Percentiles rank a stretch among this genome's conserved stretches.
Conservation (phyloP, 2,329 filamentous ascomycete genomes). For the Alternaria rosae region DNA sequence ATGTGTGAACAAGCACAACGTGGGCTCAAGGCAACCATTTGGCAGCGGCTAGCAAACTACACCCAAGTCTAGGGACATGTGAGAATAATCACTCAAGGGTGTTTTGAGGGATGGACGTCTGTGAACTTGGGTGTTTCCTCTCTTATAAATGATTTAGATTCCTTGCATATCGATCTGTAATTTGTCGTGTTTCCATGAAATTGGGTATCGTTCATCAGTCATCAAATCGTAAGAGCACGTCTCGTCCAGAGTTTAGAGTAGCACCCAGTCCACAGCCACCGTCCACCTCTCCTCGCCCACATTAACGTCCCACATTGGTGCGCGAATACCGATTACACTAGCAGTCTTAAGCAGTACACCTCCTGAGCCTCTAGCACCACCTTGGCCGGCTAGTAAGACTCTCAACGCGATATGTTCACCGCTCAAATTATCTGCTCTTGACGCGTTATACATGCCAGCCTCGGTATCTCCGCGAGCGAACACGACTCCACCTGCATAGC, state of each 20-base stretch:
- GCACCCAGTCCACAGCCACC: conserved; percentile 54
- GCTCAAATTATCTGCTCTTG: neutral
- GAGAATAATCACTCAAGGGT: neutral
- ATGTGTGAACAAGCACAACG: neutral
- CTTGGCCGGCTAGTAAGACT: conserved; percentile 41
- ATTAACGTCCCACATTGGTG: conserved; percentile 53
- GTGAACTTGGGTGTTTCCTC: no score
- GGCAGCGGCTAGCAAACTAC: neutral
- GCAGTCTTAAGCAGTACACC: conserved; percentile 35
- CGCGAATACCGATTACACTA: conserved; percentile 45
- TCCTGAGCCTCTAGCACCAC: conserved; percentile 25
- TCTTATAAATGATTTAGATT: no score
- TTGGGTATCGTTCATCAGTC: conserved; percentile 12
- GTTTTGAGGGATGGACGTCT: neutral
- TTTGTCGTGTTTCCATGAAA: neutral
- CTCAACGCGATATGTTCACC: conserved; percentile 12
- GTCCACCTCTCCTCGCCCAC: conserved; percentile 46
- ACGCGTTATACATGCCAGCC: conserved; percentile 22
- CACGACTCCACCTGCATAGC: conserved; percentile 29
- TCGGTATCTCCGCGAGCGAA: conserved; percentile 32
- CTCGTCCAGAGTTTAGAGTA: conserved; percentile 20
- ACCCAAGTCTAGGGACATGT: neutral
- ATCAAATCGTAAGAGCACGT: conserved; percentile 7
- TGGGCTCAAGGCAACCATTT: neutral
- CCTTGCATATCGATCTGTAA: neutral